Conservation (phyloP, 1,284 basidiomycete genomes). For the Moesziomyces sp. region DNA sequence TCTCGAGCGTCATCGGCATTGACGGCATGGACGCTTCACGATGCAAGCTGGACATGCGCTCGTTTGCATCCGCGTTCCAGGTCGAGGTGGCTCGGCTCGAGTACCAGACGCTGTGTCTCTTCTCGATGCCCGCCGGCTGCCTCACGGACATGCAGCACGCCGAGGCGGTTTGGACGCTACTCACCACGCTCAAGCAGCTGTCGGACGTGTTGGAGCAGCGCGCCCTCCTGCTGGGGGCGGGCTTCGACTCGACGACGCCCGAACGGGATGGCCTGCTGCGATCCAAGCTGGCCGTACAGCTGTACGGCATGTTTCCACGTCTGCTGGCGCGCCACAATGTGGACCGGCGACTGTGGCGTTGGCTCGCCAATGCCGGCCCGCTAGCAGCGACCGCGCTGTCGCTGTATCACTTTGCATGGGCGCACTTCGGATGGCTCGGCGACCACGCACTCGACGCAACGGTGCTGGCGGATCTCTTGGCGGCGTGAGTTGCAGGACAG, state of each 20-base stretch:
- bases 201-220: conserved; percentile 12
- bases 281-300: conserved; percentile 25
- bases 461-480: conserved; percentile 22
- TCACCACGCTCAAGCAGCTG: conserved; percentile 18
- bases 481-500: conserved; percentile 17
- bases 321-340: conserved; percentile 19
- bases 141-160: conserved; percentile 15
- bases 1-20: conserved; percentile 2
- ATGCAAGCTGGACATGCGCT: conserved; percentile 1
- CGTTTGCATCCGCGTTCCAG: conserved; percentile 11
- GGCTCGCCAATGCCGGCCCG: conserved; percentile 16
- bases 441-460: conserved; percentile 25
- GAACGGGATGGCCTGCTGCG: conserved; percentile 18
- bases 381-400: conserved; percentile 21
- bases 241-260: neutral
- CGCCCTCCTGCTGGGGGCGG: conserved; percentile 1
- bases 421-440: conserved; percentile 25
- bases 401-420: conserved; percentile 16
- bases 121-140: conserved; percentile 8
- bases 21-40: conserved; percentile 14
- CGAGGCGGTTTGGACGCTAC: conserved; percentile 24
- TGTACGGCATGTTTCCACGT: conserved; percentile 35
- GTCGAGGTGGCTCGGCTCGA: conserved; percentile 39
- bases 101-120: conserved; percentile 17
- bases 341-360: conserved; percentile 15